Evolutionary conservation across 2,329 filamentous ascomycete species (phyloP).

Genomic region (Sporothrix schenckii): DNA sequence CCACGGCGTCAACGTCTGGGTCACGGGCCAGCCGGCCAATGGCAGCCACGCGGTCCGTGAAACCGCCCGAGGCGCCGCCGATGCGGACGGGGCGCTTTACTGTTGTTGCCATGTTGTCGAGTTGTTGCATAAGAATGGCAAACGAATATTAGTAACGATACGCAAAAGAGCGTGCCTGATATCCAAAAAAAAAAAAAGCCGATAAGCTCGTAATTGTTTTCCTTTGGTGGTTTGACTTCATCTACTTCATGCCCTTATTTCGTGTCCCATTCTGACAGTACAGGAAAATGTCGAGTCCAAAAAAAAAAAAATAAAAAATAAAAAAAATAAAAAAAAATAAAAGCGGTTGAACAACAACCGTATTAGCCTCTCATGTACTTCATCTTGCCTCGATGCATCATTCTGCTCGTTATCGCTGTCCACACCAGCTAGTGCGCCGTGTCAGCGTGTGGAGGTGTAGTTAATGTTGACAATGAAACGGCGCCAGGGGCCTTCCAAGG

Average conservation of each 20-base stretch:
- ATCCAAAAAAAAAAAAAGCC: neutral
- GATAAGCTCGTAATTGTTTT: neutral
- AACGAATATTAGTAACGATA: neutral
- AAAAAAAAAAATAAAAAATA: neutral
- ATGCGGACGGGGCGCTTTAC: constrained; percentile 39
- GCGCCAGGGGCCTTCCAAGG: neutral
- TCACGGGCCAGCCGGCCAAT: constrained; percentile 38
- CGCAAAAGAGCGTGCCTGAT: no score
- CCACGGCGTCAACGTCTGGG: constrained; percentile 34
- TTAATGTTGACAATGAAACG: neutral
- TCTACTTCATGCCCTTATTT: neutral
- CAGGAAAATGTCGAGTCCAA: neutral
- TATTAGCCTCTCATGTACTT: neutral
- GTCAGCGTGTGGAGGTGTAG: neutral
- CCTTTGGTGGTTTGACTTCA: constrained; percentile 3
- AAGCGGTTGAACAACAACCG: neutral
- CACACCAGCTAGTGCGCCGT: constrained; percentile 8
- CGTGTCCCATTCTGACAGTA: neutral
- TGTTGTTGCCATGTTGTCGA: constrained; percentile 13
- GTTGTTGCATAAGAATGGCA: neutral
- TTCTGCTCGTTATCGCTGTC: constrained; percentile 1
- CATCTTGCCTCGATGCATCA: neutral
- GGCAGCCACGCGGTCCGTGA: constrained; percentile 42
- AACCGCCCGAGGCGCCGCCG: constrained; percentile 41
- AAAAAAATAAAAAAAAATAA: no score